Evolutionary conservation across 148 eudicot genomes (phyloP).

Genomic region (Silene latifolia): DNA sequence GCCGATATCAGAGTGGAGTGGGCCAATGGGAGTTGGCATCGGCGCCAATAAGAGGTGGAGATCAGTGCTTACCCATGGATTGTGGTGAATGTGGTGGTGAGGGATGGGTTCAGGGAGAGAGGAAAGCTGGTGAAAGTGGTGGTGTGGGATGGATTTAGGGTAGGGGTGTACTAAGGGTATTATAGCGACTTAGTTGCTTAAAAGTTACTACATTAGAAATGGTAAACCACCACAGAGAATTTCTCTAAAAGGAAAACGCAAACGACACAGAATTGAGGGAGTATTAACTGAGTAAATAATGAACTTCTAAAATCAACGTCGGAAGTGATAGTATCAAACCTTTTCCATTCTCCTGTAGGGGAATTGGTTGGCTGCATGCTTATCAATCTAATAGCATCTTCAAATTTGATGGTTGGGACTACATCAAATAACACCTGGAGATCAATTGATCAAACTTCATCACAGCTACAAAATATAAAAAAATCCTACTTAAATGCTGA

Average conservation of each 20-base stretch:
- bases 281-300: neutral
- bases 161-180: too few relatives aligned
- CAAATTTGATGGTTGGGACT: slow-evolving; percentile 80
- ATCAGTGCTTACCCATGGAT: neutral
- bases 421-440: slow-evolving; percentile 90
- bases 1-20: neutral
- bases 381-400: slow-evolving; percentile 79
- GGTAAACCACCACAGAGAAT: too few relatives aligned
- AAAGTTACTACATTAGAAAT: too few relatives aligned
- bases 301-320: neutral
- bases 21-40: neutral
- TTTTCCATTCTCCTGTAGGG: slow-evolving; percentile 76
- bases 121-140: too few relatives aligned
- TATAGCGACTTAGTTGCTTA: too few relatives aligned
- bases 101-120: neutral
- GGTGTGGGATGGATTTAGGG: neutral
- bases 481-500: neutral
- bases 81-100: neutral
- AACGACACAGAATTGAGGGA: too few relatives aligned
- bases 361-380: slow-evolving; percentile 98
- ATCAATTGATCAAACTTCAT: slow-evolving; percentile 8
- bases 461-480: neutral
- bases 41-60: neutral
- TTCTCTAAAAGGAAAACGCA: neutral
- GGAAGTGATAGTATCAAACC: slow-evolving; percentile 35